phyloP scores from a whole-genome alignment of 805 yeast genomes.

The Barnettozyma siamensis region DNA sequence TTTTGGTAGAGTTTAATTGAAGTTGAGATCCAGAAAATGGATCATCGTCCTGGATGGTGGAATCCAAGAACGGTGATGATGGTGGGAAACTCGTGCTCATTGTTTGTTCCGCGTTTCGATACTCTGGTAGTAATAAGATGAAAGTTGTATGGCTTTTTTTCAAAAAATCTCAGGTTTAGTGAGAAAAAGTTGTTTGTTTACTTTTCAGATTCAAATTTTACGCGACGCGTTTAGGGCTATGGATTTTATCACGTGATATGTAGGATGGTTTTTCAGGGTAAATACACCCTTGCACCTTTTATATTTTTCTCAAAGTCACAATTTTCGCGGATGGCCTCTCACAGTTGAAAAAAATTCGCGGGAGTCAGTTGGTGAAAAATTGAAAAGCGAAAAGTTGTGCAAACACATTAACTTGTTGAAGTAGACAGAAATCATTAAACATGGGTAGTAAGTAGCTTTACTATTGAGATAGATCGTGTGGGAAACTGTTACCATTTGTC shows the following conservation, averaged over 20 bases:
- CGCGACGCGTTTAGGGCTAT: slow-evolving; percentile 1
- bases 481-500: no score
- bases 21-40: slow-evolving; percentile 15
- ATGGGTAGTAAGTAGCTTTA: slow-evolving; percentile 66
- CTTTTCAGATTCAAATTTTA: slow-evolving; percentile 2
- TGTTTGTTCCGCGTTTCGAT: no score
- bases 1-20: slow-evolving; percentile 9
- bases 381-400: slow-evolving; percentile 6
- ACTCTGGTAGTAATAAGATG: no score
- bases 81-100: slow-evolving; percentile 29
- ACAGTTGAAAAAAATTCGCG: neutral
- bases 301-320: neutral
- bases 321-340: slow-evolving; percentile 3
- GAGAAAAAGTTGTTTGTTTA: slow-evolving; percentile 9
- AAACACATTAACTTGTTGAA: neutral
- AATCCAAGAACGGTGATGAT: slow-evolving; percentile 32
- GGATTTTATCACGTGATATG: neutral
- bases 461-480: neutral
- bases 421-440: slow-evolving; percentile 36
- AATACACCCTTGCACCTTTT: no score
- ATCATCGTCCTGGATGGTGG: slow-evolving; percentile 11
- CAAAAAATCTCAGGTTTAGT: neutral
- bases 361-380: slow-evolving; percentile 3
- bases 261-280: neutral
- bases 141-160: neutral